Evolutionary conservation across 352 stramenopile genomes (phyloP).

Genomic region (Thraustochytrium aureum): DNA sequence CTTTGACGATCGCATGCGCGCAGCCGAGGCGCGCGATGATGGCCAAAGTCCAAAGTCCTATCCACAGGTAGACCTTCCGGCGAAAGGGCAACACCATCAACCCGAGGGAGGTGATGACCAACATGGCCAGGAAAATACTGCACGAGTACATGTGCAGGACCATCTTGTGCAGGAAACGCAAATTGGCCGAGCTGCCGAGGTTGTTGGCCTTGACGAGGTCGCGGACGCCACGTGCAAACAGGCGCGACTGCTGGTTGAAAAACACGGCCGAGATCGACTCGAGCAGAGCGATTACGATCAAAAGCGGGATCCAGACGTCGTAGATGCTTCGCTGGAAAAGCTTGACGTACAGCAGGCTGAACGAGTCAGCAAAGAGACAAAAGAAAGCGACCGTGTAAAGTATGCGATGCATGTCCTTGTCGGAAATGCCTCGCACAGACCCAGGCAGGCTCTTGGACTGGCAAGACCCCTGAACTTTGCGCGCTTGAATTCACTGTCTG

Average conservation of each 20-base stretch:
- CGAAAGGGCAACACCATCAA: not conserved
- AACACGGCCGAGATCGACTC: not conserved
- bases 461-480: too few relatives aligned
- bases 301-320: slow-evolving; percentile 18
- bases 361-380: slow-evolving; percentile 2
- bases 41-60: not conserved
- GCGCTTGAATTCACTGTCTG: too few relatives aligned
- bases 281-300: not conserved
- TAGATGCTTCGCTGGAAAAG: not conserved
- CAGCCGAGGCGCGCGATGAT: not conserved
- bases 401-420: not conserved
- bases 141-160: not conserved
- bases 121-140: slow-evolving; percentile 2
- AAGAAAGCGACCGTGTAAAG: not conserved
- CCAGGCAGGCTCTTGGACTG: too few relatives aligned
- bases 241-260: not conserved
- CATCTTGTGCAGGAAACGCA: not conserved
- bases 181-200: slow-evolving; percentile 2
- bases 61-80: not conserved
- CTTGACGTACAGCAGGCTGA: slow-evolving; percentile 32
- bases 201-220: not conserved
- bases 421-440: too few relatives aligned
- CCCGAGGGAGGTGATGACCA: not conserved
- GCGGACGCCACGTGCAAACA: not conserved
- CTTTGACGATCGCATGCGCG: not conserved